A percentile compares a stretch with the other conserved stretches of the same genome.
Conservation (phyloP, 768 basidiomycete genomes). For the Tricholoma sp. region DNA sequence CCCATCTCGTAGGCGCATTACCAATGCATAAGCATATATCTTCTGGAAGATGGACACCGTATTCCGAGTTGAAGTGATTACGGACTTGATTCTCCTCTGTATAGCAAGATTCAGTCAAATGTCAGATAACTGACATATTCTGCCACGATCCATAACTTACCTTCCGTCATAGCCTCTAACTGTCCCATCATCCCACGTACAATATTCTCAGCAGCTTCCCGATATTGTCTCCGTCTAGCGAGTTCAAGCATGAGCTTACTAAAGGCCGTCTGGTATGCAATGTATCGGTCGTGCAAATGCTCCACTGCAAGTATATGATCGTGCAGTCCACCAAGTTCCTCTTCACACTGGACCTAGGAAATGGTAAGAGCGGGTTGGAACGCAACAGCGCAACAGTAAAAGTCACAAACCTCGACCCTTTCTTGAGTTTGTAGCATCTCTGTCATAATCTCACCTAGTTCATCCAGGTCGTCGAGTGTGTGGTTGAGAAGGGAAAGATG, state of each 20-base stretch:
- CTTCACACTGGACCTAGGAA: conserved; percentile 44
- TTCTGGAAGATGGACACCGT: conserved; percentile 69
- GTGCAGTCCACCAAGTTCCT: conserved; percentile 51
- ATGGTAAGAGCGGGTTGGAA: conserved; percentile 1
- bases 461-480: conserved; percentile 63
- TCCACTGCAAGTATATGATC: conserved; percentile 57
- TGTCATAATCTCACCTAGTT: conserved; percentile 73
- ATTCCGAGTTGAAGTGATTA: conserved; percentile 64
- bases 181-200: conserved; percentile 62
- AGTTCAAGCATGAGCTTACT: conserved; percentile 72
- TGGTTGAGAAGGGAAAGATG: conserved; percentile 45
- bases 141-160: conserved; percentile 30
- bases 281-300: conserved; percentile 60
- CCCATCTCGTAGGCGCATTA: conserved; percentile 71
- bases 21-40: conserved; percentile 77
- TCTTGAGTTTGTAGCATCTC: conserved; percentile 73
- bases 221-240: conserved; percentile 59
- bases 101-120: conserved; percentile 2
- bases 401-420: conserved; percentile 51
- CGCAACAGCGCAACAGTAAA: background rate
- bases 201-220: conserved; percentile 59
- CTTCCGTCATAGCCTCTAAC: conserved; percentile 60
- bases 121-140: background rate
- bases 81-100: conserved; percentile 66
- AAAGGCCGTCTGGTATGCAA: conserved; percentile 69